Evolutionary conservation across 2,329 filamentous ascomycete genomes (phyloP), one percentile per base, ranked within the genome.

Genomic region (Colletotrichum sp.): DNA sequence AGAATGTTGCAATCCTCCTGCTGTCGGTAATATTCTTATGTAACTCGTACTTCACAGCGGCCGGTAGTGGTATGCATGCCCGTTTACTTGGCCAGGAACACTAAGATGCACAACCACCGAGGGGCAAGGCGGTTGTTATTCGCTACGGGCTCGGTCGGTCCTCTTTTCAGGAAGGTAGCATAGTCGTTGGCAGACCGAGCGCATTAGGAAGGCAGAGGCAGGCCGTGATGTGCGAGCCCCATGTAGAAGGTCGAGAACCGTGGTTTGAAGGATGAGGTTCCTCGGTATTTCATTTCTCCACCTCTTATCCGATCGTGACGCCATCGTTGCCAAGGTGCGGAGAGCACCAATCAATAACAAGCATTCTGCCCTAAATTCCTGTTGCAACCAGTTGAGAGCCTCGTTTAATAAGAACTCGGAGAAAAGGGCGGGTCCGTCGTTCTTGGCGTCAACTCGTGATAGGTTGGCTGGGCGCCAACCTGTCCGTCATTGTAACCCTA

Each of bases 111-210:
- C 24, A 52, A 24, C 55, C 44, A 10, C 22, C 55, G 44, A 48
- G 59, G 59, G 22, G 71, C 65, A 8, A 52, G 28, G 52, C 39
- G 16, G 22, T 22, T 26, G 16, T 32, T 22, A 74, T 60, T 67
- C 55, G 32, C 70, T 18, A 26, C 39, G 8, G 22, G 10, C 48
- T 60, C 36, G 65, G 57, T 66, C 28, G 71, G 71, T 15, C 32
- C 32, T 55, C 60, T 24, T n/a, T 75, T 74, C 28, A 22, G 70
- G 72, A 72, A 72, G 71, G 70, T 76, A 76, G 64, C 64, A 74
- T 32, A 28, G 32, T 60, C 13, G 64, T 18, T 30, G 10, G 39
- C 44, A 52, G 26, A 16, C 44, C 32, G 57, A 65, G 59, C 70
- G 71, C 66, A 76, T 75, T 69, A 69, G 74, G 65, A 75, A 76